Percentiles rank a stretch among this genome's conserved stretches.
Conservation (phyloP, 176 grass and related monocot genomes). For the Avena insularis region DNA sequence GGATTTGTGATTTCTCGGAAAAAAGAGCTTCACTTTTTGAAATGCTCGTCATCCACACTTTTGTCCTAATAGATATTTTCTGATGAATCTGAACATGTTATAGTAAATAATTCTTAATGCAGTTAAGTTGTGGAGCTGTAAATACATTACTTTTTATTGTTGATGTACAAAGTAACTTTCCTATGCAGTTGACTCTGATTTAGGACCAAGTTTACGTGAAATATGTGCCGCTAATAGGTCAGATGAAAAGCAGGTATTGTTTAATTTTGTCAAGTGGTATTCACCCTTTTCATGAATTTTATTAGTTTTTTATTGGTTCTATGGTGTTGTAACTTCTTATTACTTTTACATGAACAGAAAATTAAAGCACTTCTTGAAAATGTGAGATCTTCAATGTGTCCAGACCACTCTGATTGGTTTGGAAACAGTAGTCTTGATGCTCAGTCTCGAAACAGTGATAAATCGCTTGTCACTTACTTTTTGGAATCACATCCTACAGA, state of each 20-base stretch:
- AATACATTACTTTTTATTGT: slow-evolving; percentile 25
- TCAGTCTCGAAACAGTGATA: slow-evolving; percentile 64
- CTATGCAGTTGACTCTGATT: slow-evolving; percentile 63
- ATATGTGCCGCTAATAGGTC: slow-evolving; percentile 81
- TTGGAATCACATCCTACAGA: slow-evolving; percentile 83
- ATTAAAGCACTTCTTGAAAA: slow-evolving; percentile 81
- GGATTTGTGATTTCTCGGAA: background rate
- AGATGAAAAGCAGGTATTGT: slow-evolving; percentile 84
- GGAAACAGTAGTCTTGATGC: slow-evolving; percentile 54
- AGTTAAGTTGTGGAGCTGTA: slow-evolving; percentile 6
- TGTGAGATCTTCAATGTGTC: slow-evolving; percentile 88
- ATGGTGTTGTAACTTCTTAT: slow-evolving; percentile 12
- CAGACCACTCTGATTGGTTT: slow-evolving; percentile 84
- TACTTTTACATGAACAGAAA: slow-evolving; percentile 60
- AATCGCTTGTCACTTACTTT: slow-evolving; percentile 72
- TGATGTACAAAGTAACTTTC: slow-evolving; percentile 33
- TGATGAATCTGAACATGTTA: slow-evolving; percentile 12
- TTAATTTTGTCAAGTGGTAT: slow-evolving; percentile 28
- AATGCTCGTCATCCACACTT: background rate
- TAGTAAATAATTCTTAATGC: background rate
- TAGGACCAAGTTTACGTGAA: slow-evolving; percentile 80
- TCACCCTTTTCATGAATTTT: slow-evolving; percentile 28
- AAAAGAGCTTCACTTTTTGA: slow-evolving; percentile 21
- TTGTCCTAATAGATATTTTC: slow-evolving; percentile 2
- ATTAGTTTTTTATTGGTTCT: slow-evolving; percentile 9